phyloP scores from a whole-genome alignment of 805 yeast species.

The Limtongia smithiae region DNA sequence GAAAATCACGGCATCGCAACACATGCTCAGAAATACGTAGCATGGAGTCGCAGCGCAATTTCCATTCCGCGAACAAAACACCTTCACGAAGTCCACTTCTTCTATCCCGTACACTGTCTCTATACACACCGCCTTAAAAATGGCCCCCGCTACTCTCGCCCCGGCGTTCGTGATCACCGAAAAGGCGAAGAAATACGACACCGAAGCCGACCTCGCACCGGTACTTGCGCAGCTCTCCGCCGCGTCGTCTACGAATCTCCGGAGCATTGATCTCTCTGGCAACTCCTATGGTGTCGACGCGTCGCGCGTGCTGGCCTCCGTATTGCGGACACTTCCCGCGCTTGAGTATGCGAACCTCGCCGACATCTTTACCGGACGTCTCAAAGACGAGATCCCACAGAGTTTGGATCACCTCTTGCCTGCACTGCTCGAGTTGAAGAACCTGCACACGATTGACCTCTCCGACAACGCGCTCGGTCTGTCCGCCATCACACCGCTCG shows the following conservation, averaged over 20 bases:
- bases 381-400: conserved; percentile 89
- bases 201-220: conserved; percentile 69
- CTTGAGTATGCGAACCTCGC: conserved; percentile 60
- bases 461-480: conserved; percentile 97
- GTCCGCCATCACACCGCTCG: conserved; percentile 88
- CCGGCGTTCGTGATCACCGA: conserved; percentile 16
- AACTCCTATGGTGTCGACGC: conserved; percentile 94
- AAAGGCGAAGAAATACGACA: conserved; percentile 53
- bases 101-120: not conserved
- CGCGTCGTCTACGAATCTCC: conserved; percentile 38
- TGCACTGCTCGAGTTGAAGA: conserved; percentile 63
- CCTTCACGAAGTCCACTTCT: not conserved
- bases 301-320: conserved; percentile 63
- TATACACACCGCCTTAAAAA: too few species aligned
- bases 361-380: conserved; percentile 91
- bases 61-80: too few species aligned
- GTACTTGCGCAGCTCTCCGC: conserved; percentile 53
- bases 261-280: conserved; percentile 78
- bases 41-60: too few species aligned
- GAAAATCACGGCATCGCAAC: too few species aligned
- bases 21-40: too few species aligned
- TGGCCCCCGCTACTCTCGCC: too few species aligned
- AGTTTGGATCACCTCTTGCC: conserved; percentile 71
- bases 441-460: conserved; percentile 69
- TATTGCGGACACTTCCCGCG: conserved; percentile 43